These are phyloP conservation scores for Aureobasidium melanogenum DNA, from an alignment of 2,329 filamentous ascomycete species.

Conservation along the genomic window DNA sequence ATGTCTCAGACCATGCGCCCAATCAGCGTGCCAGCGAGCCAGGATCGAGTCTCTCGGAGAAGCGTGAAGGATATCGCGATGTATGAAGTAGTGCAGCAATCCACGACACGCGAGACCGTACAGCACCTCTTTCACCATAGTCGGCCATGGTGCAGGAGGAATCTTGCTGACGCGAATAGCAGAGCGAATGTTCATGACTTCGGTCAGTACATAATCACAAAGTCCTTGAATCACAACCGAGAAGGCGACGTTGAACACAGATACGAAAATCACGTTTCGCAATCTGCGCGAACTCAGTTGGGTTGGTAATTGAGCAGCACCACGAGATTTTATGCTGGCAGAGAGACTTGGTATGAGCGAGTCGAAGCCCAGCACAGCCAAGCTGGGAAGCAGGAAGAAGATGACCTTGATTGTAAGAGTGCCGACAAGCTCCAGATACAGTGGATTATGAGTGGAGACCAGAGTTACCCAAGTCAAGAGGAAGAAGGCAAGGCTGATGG, in stretches of 20 bases:
- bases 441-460: slow-evolving; percentile 64
- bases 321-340: slow-evolving; percentile 60
- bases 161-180: slow-evolving; percentile 49
- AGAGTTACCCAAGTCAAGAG: slow-evolving; percentile 85
- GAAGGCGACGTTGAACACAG: slow-evolving; percentile 47
- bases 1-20: slow-evolving; percentile 50
- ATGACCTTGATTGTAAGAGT: slow-evolving; percentile 57
- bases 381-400: slow-evolving; percentile 65
- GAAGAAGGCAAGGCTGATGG: slow-evolving; percentile 78
- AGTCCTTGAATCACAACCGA: slow-evolving; percentile 45
- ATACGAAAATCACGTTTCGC: slow-evolving; percentile 44
- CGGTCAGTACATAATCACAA: slow-evolving; percentile 47
- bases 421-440: slow-evolving; percentile 66
- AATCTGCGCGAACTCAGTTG: slow-evolving; percentile 34
- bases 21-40: slow-evolving; percentile 37
- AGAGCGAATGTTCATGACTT: slow-evolving; percentile 44
- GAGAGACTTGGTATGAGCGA: slow-evolving; percentile 59
- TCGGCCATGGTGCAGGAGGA: slow-evolving; percentile 53
- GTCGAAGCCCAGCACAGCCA: slow-evolving; percentile 67
- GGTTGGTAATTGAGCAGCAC: slow-evolving; percentile 39
- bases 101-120: slow-evolving; percentile 49
- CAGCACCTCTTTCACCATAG: slow-evolving; percentile 46
- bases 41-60: slow-evolving; percentile 20
- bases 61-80: slow-evolving; percentile 61
- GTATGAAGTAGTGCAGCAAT: slow-evolving; percentile 62